Evolutionary conservation across 495 filamentous ascomycete genomes (phyloP).

Genomic region (Hyaloscypha hepaticicola): DNA sequence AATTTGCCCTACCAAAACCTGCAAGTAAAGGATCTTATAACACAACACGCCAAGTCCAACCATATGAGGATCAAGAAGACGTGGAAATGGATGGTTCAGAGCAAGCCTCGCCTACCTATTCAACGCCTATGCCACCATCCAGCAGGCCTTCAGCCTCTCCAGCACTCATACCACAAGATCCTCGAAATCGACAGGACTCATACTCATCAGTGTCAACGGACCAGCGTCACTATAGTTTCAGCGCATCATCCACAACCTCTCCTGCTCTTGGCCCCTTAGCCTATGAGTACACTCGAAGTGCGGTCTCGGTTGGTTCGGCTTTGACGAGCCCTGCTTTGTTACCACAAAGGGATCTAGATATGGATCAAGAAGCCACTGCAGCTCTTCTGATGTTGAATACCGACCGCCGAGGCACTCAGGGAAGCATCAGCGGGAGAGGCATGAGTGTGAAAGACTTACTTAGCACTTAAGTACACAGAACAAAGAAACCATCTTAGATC

Average conservation of each 20-base stretch:
- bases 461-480: conserved; percentile 48
- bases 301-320: conserved; percentile 38
- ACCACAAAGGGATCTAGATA: conserved; percentile 40
- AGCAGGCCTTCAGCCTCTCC: conserved; percentile 50
- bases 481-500: background rate
- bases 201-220: conserved; percentile 45
- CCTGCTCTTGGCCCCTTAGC: conserved; percentile 45
- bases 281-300: conserved; percentile 35
- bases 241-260: conserved; percentile 44
- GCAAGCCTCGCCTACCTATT: conserved; percentile 24
- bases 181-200: conserved; percentile 42
- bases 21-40: conserved; percentile 24
- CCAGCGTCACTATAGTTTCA: conserved; percentile 46
- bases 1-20: conserved; percentile 28
- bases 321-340: conserved; percentile 50
- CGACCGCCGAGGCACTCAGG: conserved; percentile 52
- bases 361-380: conserved; percentile 78
- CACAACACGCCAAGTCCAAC: conserved; percentile 23
- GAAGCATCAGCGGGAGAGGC: conserved; percentile 31
- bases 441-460: conserved; percentile 83
- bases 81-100: conserved; percentile 45
- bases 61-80: conserved; percentile 35
- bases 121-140: conserved; percentile 30
- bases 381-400: conserved; percentile 78
- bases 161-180: conserved; percentile 43